These are phyloP conservation scores for Flaveria sonorensis DNA, from an alignment of 129 eudicot species.

Conservation along the genomic window DNA sequence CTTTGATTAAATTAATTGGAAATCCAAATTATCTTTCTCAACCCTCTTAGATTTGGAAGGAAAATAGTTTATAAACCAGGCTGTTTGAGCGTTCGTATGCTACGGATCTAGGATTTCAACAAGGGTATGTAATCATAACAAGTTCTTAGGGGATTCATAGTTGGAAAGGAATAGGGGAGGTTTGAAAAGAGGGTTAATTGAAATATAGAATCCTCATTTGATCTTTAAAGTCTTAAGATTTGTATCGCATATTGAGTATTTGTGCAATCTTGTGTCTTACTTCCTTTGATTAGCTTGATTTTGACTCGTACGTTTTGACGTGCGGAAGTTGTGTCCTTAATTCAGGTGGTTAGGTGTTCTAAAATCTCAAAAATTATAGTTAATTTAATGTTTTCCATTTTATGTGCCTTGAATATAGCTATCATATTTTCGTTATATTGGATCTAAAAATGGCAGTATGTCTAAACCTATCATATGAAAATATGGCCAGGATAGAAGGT, in stretches of 20 bases:
- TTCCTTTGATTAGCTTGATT: neutral
- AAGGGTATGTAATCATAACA: neutral
- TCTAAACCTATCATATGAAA: slow-evolving; percentile 3
- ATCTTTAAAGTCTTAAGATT: slow-evolving; percentile 3
- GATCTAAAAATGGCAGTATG: neutral
- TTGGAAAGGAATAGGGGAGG: neutral
- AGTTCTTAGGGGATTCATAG: neutral
- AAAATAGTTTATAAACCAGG: neutral
- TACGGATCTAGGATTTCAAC: neutral
- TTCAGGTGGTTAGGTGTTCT: neutral
- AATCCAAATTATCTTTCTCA: neutral
- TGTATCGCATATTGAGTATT: slow-evolving; percentile 4
- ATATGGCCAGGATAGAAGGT: slow-evolving; percentile 25
- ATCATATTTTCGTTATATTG: neutral
- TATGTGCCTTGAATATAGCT: neutral
- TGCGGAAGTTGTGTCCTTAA: neutral
- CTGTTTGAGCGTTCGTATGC: neutral
- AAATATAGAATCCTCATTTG: slow-evolving; percentile 1
- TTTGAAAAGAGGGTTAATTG: slow-evolving; percentile 1
- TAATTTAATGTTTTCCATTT: neutral
- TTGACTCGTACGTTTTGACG: neutral
- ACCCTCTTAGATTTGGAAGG: neutral
- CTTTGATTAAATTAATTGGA: neutral
- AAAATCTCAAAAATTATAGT: too few relatives aligned
- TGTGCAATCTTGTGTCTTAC: neutral